Conservation (phyloP, 208 protist species). For the Wallacemonas sp. region DNA sequence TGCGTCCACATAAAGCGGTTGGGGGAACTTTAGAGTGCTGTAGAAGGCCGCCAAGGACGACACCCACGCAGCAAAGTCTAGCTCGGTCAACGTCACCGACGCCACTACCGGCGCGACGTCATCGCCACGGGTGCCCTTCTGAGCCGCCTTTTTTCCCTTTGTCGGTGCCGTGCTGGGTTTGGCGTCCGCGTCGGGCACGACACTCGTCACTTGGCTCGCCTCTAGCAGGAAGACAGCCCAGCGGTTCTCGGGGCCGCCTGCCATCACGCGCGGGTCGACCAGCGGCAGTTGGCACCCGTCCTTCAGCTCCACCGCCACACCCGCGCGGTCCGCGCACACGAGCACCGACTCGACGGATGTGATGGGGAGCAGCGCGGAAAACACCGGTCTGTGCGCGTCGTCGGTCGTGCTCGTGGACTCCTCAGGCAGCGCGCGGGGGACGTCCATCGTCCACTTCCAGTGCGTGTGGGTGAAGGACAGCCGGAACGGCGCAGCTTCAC, state of each 20-base stretch:
- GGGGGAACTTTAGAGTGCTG: conserved; percentile 22
- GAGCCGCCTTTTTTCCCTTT: background rate
- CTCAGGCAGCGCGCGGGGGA: conserved; percentile 10
- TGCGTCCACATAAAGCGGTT: conserved; percentile 40
- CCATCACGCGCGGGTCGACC: conserved; percentile 25
- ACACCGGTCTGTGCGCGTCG: conserved; percentile 2
- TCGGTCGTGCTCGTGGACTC: background rate
- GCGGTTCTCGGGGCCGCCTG: conserved; percentile 37
- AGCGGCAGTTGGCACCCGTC: conserved; percentile 48
- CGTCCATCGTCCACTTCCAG: conserved; percentile 66
- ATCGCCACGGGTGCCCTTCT: background rate
- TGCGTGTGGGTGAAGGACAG: conserved; percentile 57
- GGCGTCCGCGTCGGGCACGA: background rate
- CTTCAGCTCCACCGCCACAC: conserved; percentile 54
- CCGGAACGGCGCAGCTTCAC: conserved; percentile 2
- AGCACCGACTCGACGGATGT: conserved; percentile 46
- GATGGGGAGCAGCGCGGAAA: conserved; percentile 55
- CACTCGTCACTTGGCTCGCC: background rate
- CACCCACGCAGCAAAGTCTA: conserved; percentile 39
- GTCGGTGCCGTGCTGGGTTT: background rate
- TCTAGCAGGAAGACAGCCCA: conserved; percentile 58
- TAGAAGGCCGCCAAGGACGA: conserved; percentile 31
- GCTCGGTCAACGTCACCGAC: background rate
- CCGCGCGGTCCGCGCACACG: conserved; percentile 42
- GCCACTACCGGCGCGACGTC: background rate